Evolutionary conservation across 129 eudicot species (phyloP), one percentile per base, ranked within the genome.

Genomic region (Artemisia argyi): DNA sequence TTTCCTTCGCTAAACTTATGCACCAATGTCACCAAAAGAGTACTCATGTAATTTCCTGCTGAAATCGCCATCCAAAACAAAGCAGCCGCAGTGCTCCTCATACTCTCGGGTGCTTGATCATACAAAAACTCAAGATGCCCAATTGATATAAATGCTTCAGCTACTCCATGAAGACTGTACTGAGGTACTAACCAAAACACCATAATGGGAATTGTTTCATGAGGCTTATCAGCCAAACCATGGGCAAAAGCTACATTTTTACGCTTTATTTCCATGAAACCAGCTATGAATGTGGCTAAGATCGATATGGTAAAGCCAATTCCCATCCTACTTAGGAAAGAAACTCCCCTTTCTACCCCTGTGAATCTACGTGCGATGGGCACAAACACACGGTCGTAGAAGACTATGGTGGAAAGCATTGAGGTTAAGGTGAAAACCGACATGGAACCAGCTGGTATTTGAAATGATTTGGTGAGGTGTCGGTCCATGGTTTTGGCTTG

Each of bases 41-140:
- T 84, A 73, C 98, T 90, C 58, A 78, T 61, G 55, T 93, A 93
- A 75, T 83, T 93, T 72, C 97, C 97, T 0, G 88, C 85, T 11
- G 98, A 82, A 50, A 90, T 87, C 28, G 98, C 75, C 47, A 74
- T 71, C 97, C 98, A 90, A 77, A 87, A 93, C 75, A 93, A 65
- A 3, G 97, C 98, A 11, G 82, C 78, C 2, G 92, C 97, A 0
- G 92, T 89, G 73, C 97, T 93, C 72, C 92, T 82, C 98, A 90
- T 93, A 72, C 98, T 93, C 74, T 93, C 98, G 0, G 98, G 98
- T 0, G 98, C 87, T 66, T 93, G 98, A 58, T 93, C 98, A 50
- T 93, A 93, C 80, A 89, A 80, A 66, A 92, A 92, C 83, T 92
- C 96, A 1, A 92, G 78, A 65, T 89, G 91, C 39, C 98, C 98